Evolutionary conservation across 2,329 filamentous ascomycete genomes (phyloP).

Genomic region (Fusarium udum): DNA sequence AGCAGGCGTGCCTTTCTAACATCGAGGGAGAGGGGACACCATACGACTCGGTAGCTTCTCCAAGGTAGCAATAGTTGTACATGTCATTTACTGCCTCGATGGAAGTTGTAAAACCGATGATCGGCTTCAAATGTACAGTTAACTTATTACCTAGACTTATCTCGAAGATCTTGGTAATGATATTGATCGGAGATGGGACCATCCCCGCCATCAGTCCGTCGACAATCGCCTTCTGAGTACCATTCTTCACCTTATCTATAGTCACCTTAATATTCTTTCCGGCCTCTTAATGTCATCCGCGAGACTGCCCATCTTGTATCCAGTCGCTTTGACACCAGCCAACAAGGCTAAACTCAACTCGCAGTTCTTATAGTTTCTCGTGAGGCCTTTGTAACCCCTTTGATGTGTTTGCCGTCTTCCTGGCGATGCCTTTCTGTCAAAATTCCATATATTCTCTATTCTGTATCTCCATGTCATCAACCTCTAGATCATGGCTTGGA

Average conservation of each 20-base stretch:
- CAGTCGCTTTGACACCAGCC: too few relatives aligned
- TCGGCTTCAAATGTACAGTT: too few relatives aligned
- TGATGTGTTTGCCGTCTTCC: too few relatives aligned
- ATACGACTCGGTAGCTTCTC: neutral
- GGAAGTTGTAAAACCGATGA: neutral
- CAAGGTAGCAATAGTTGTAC: neutral
- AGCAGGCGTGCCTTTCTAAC: neutral
- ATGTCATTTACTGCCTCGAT: neutral
- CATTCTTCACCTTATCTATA: too few relatives aligned
- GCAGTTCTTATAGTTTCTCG: neutral
- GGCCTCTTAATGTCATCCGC: too few relatives aligned
- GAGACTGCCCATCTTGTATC: too few relatives aligned
- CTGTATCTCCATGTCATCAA: neutral
- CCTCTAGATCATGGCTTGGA: neutral
- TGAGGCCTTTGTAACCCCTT: neutral
- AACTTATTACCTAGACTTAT: too few relatives aligned
- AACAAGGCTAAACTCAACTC: neutral
- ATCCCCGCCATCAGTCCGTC: neutral
- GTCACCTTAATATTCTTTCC: too few relatives aligned
- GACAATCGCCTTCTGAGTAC: neutral
- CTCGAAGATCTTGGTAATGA: neutral
- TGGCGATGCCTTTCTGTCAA: neutral
- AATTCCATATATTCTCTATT: neutral
- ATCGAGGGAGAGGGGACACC: neutral
- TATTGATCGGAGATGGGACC: neutral